A percentile compares a stretch with the other conserved stretches of the same genome.
These are phyloP conservation scores for Uromyces viciae-fabae DNA, from an alignment of 1,284 basidiomycete species.

Conservation along the genomic window DNA sequence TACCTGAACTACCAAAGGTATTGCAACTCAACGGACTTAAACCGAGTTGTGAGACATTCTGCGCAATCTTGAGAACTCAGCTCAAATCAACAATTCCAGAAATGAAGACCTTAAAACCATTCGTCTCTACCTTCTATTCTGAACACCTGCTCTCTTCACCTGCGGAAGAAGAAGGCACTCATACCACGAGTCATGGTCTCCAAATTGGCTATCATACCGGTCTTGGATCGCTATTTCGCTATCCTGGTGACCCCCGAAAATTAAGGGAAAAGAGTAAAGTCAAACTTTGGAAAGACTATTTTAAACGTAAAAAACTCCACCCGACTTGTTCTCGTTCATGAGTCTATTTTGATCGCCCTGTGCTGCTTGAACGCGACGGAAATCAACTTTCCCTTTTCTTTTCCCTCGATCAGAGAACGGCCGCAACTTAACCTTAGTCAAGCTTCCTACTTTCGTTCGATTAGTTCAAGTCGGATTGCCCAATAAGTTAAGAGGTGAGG, in stretches of 20 bases:
- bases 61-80: conserved; percentile 78
- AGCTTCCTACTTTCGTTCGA: conserved; percentile 93
- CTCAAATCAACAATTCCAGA: conserved; percentile 78
- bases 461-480: conserved; percentile 96
- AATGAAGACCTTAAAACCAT: conserved; percentile 90
- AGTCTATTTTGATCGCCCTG: background rate
- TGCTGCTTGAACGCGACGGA: background rate
- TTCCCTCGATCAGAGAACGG: conserved; percentile 66
- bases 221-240: conserved; percentile 57
- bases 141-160: conserved; percentile 68
- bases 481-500: conserved; percentile 87
- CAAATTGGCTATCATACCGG: conserved; percentile 68
- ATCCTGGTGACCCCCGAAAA: conserved; percentile 56
- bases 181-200: conserved; percentile 31
- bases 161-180: conserved; percentile 56
- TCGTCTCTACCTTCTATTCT: conserved; percentile 88
- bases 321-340: background rate
- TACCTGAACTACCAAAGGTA: conserved; percentile 61
- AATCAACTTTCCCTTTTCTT: no score
- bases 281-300: conserved; percentile 90
- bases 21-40: conserved; percentile 93
- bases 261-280: conserved; percentile 94
- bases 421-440: conserved; percentile 81
- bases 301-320: conserved; percentile 71
- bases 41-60: conserved; percentile 91